Evolutionary conservation across 2,329 filamentous ascomycete species (phyloP), one percentile per base, ranked within the genome.

Genomic region (Trichoderma koningiopsis): DNA sequence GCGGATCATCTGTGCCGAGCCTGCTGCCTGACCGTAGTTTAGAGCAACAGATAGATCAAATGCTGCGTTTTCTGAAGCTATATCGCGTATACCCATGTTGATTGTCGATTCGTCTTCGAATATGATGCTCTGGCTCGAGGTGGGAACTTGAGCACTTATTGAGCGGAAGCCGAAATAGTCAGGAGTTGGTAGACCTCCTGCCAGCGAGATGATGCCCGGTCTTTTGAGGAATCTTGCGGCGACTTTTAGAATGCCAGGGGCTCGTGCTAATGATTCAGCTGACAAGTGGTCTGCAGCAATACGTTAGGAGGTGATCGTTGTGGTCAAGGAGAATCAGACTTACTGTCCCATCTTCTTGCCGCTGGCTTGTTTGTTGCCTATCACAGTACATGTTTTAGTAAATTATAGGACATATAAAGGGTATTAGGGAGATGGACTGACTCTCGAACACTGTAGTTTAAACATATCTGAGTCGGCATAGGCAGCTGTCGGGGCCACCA

Each of bases 271-370:
- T 1, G 31, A 53, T 55, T 64, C 61, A n/a, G 31, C 47, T 0
- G 61, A 55, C 24, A 64, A 37, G 33, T 64, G 61, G n/a, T 40
- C 61, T 64, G 22, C 5, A 6, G n/a, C 5, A 29, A 33, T 33
- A 49, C 10, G 49, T 61, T 72, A 55, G 16, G 43, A n/a, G 33
- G 16, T 14, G 7, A 57, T 24, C 24, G 24, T 10, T n/a, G 22
- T 14, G 29, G 11, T 37, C 29, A 22, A 16, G 0, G 16, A 19
- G 55, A 31, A 8, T 27, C 10, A 8, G 58, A 88, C 92, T 83
- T 83, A 96, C 93, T 87, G 77, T 97, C 92, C 91, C 92, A 97
- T 79, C 89, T 83, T 79, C 90, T 93, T 3, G 95, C 92, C 76
- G 89, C 90, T 3, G 92, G 91, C 77, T 94, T 94, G n/a, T 85